Percentiles rank a stretch among this genome's conserved stretches.
Conservation (phyloP, 441 rosid genomes). For the Eruca vesicaria region DNA sequence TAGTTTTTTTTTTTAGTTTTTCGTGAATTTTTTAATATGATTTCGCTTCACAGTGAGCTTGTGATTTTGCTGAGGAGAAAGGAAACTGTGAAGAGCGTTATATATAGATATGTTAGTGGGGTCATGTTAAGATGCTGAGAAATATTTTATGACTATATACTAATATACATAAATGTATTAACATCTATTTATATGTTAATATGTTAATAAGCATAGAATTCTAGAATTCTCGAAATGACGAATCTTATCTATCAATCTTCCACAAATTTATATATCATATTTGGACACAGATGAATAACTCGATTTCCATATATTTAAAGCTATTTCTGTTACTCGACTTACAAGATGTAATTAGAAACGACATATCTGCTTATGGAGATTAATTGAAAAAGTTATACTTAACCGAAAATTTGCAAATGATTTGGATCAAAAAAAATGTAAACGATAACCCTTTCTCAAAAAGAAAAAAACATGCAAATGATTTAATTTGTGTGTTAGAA, state of each 20-base stretch:
- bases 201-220: conserved; percentile 3
- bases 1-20: conserved; percentile 7
- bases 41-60: conserved; percentile 9
- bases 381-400: background rate
- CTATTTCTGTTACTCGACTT: conserved; percentile 11
- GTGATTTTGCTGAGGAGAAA: conserved; percentile 25
- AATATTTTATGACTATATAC: conserved; percentile 4
- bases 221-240: conserved; percentile 27
- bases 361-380: background rate
- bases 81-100: conserved; percentile 28
- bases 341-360: background rate
- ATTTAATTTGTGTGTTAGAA: background rate
- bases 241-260: conserved; percentile 32
- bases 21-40: background rate
- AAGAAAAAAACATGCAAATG: background rate
- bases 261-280: conserved; percentile 17
- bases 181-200: background rate
- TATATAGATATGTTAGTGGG: conserved; percentile 30
- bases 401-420: too few species aligned
- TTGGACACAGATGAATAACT: conserved; percentile 5
- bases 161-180: background rate
- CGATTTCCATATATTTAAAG: conserved; percentile 13
- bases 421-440: too few species aligned
- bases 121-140: conserved; percentile 12
- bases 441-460: too few species aligned